Evolutionary conservation across 345 rosid genomes (phyloP), one percentile per base, ranked within the genome.

Genomic region (Rhodamnia rubescens): DNA sequence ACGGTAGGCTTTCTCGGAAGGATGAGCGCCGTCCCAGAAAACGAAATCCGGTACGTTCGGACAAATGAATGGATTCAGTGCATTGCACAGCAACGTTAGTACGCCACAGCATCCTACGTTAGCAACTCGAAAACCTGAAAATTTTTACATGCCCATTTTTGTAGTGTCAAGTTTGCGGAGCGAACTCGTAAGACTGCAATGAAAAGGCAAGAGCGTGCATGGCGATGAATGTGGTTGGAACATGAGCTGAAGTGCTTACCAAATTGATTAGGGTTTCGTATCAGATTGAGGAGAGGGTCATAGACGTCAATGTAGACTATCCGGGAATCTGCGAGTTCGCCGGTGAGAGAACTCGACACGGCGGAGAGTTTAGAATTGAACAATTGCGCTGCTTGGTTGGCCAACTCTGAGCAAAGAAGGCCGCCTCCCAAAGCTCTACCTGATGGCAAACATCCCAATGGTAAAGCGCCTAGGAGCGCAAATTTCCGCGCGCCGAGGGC

Each of bases 381-480:
- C 52, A 90, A 12, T 24, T 26, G 22, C 1, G 93, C 92, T 27
- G 90, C 91, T 69, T 86, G 56, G 74, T 93, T 91, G 74, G 83
- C 74, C 2, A 85, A 40, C n/a, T 86, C 89, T 32, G 88, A 86
- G 84, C 94, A 92, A 15, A 56, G 84, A 40, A 90, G 56, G 14
- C 90, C 92, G 8, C 91, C 92, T 5, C 42, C 88, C 20, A 88
- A 6, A 24, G 91, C 90, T 88, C 94, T 89, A 7, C 88, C 90
- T 0, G 90, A 83, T 3, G 96, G 94, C 69, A 94, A 84, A 59
- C 95, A 94, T 40, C 96, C 96, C 22, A 93, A 29, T 21, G 96
- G 94, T 5, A 94, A 92, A 47, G 92, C 82, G 75, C 89, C 83
- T 4, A 94, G 87, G 2, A 93, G 87, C 16, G 80, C 91, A 36